phyloP scores from a whole-genome alignment of 352 stramenopile species.

The Pythium sukuiense region DNA sequence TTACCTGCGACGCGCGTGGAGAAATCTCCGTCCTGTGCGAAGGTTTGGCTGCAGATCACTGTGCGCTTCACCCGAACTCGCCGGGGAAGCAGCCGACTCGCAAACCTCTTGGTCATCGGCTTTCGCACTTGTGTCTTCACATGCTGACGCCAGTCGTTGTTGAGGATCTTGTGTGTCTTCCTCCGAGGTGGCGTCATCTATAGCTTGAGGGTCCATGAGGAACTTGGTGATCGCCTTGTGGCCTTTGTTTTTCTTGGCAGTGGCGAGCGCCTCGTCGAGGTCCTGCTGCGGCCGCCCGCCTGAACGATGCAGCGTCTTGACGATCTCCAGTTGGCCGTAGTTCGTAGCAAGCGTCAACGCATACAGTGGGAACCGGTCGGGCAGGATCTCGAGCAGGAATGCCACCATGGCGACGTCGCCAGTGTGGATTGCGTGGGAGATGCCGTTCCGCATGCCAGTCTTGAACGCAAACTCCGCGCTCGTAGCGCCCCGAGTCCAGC shows the following conservation, averaged over 20 bases:
- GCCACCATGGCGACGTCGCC: slow-evolving; percentile 7
- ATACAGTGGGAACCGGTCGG: slow-evolving; percentile 1
- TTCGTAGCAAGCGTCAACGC: slow-evolving; percentile 14
- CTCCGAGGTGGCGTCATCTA: not conserved
- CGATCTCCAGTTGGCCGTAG: not conserved
- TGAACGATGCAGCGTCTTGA: not conserved
- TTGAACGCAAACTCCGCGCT: slow-evolving; percentile 1
- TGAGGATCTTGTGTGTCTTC: not conserved
- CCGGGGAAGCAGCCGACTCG: not conserved
- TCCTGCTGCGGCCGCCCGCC: not conserved
- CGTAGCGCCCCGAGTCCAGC: not conserved
- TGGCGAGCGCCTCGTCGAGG: not conserved
- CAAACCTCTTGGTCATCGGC: not conserved
- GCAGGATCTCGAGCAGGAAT: slow-evolving; percentile 2
- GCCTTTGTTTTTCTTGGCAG: not conserved
- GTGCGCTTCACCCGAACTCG: not conserved
- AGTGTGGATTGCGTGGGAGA: not conserved
- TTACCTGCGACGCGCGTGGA: slow-evolving; percentile 2
- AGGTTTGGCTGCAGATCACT: not conserved
- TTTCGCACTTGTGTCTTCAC: not conserved
- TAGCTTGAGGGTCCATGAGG: not conserved
- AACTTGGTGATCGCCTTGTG: not conserved
- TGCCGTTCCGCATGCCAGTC: slow-evolving; percentile 2
- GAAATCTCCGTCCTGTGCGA: not conserved
- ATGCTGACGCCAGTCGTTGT: not conserved